These are phyloP conservation scores for Camellia lanceoleosa DNA, from an alignment of 148 eudicot species.

Conservation along the genomic window DNA sequence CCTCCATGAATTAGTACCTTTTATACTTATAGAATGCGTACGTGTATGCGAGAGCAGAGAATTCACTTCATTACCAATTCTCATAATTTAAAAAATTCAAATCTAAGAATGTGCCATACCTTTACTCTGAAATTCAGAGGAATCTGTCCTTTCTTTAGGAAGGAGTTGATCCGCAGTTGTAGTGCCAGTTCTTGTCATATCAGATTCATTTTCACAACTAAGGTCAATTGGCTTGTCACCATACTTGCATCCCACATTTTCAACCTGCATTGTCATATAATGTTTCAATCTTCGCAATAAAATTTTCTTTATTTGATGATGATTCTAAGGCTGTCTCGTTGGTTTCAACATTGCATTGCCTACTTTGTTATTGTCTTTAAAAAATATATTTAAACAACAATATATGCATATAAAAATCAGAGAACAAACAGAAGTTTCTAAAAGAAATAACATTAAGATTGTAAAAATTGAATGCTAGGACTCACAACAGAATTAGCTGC, in stretches of 20 bases:
- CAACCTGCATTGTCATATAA: constrained; percentile 35
- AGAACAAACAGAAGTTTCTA: not conserved
- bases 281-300: not conserved
- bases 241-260: constrained; percentile 21
- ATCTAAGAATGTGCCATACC: constrained; percentile 30
- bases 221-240: constrained; percentile 17
- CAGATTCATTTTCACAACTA: constrained; percentile 17
- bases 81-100: too few relatives aligned
- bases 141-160: constrained; percentile 23
- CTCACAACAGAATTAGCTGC: constrained; percentile 29
- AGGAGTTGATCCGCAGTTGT: constrained; percentile 21
- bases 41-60: too few relatives aligned
- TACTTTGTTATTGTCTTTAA: not conserved
- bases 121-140: constrained; percentile 29
- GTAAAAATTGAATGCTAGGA: not conserved
- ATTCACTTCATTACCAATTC: too few relatives aligned
- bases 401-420: not conserved
- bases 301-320: not conserved
- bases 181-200: constrained; percentile 11
- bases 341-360: not conserved
- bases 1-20: too few relatives aligned
- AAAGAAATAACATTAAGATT: not conserved
- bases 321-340: not conserved
- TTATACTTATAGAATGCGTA: too few relatives aligned
- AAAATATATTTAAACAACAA: not conserved